phyloP scores from a whole-genome alignment of 1,284 basidiomycete genomes.

The Pascua guehoae region DNA sequence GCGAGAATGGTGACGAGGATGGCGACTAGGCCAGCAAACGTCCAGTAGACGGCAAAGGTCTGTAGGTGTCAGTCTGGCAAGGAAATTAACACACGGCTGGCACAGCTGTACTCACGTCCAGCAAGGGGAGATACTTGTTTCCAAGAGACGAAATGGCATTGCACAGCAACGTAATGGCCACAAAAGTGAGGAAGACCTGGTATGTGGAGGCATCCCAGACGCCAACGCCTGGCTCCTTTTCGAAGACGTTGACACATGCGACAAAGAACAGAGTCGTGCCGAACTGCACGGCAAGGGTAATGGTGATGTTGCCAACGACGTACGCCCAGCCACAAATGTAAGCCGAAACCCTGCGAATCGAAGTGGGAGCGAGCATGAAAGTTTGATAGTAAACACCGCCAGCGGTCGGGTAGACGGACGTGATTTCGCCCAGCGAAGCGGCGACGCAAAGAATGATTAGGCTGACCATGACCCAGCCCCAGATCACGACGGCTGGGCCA shows the following conservation, averaged over 20 bases:
- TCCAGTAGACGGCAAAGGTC: constrained; percentile 31
- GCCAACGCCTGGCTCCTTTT: constrained; percentile 12
- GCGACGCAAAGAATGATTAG: constrained; percentile 50
- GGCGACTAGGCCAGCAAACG: constrained; percentile 24
- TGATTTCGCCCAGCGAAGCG: constrained; percentile 50
- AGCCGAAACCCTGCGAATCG: constrained; percentile 41
- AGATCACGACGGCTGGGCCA: constrained; percentile 35
- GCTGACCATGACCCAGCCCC: constrained; percentile 50
- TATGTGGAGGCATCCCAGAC: constrained; percentile 18
- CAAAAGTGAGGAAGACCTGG: constrained; percentile 19
- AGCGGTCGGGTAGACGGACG: constrained; percentile 47
- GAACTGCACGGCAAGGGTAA: constrained; percentile 51
- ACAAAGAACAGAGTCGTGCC: constrained; percentile 33
- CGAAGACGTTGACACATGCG: constrained; percentile 26
- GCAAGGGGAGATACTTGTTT: constrained; percentile 36
- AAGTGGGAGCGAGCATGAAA: constrained; percentile 43
- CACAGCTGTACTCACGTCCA: constrained; percentile 27
- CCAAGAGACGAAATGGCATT: constrained; percentile 28
- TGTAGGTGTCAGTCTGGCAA: constrained; percentile 7
- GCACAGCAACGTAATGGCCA: constrained; percentile 17
- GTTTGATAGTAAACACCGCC: constrained; percentile 53
- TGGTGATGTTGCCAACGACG: constrained; percentile 51
- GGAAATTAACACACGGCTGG: not conserved
- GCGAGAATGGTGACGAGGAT: constrained; percentile 40
- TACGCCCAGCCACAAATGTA: constrained; percentile 52